phyloP scores from a whole-genome alignment of 164 flowering plant species.

The Pachysandra terminalis region DNA sequence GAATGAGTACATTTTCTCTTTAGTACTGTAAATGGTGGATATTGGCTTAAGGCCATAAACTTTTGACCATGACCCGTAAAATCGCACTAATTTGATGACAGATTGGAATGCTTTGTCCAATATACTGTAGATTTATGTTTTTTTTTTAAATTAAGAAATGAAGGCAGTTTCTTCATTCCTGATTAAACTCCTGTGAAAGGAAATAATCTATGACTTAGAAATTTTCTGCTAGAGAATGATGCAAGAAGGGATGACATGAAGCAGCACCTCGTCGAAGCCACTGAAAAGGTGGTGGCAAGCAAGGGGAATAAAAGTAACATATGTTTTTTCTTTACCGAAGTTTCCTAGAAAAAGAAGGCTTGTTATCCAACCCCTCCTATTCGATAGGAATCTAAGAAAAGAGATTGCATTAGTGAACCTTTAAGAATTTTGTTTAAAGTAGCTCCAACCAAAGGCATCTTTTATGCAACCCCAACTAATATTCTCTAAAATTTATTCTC shows the following conservation, averaged over 20 bases:
- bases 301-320: background rate
- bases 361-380: background rate
- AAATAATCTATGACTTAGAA: no score
- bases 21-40: no score
- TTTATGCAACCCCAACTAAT: background rate
- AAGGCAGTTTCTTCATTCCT: no score
- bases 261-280: no score
- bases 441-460: background rate
- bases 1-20: no score
- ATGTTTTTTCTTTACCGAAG: background rate
- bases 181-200: no score
- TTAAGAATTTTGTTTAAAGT: background rate
- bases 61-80: no score
- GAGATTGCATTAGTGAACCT: background rate
- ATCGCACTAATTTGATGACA: background rate
- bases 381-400: background rate
- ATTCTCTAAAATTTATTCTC: background rate
- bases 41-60: no score
- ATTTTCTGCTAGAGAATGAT: no score
- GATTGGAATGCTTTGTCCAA: background rate
- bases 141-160: no score
- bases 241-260: no score
- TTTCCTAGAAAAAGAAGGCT: background rate
- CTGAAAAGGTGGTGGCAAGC: background rate
- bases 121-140: no score